Evolutionary conservation across 2,329 filamentous ascomycete genomes (phyloP).

Genomic region (Aspergillus awamori): DNA sequence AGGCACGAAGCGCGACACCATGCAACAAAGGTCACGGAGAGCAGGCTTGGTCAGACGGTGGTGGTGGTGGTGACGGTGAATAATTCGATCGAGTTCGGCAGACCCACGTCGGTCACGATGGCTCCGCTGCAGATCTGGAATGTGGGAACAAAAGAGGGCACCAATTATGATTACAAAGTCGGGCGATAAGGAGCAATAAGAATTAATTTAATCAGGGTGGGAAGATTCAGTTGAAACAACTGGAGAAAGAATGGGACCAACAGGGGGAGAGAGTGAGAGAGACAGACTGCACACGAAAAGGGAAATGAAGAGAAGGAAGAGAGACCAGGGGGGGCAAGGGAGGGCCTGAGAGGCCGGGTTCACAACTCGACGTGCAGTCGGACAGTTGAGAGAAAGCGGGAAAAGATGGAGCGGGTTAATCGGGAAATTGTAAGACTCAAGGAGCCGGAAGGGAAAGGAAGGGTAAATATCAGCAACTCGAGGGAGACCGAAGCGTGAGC

Average conservation of each 20-base stretch:
- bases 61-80: conserved; percentile 12
- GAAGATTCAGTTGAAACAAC: background rate
- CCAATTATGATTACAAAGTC: conserved; percentile 8
- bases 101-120: conserved; percentile 32
- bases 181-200: background rate
- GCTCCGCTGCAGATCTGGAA: conserved; percentile 27
- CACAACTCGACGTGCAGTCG: conserved; percentile 11
- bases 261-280: background rate
- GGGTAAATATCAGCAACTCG: background rate
- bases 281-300: background rate
- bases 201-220: background rate
- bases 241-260: background rate
- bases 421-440: background rate
- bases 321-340: background rate
- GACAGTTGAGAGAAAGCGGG: conserved; percentile 4
- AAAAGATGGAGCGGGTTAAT: background rate
- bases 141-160: conserved; percentile 2
- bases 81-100: conserved; percentile 21
- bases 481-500: background rate
- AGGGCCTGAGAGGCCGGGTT: conserved; percentile 12
- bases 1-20: conserved; percentile 16
- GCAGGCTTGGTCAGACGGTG: conserved; percentile 14
- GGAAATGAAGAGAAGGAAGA: background rate
- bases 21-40: conserved; percentile 14
- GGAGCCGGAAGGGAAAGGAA: background rate